Conservation (phyloP, 108 stramenopile species). For the Cyclotella sp. region DNA sequence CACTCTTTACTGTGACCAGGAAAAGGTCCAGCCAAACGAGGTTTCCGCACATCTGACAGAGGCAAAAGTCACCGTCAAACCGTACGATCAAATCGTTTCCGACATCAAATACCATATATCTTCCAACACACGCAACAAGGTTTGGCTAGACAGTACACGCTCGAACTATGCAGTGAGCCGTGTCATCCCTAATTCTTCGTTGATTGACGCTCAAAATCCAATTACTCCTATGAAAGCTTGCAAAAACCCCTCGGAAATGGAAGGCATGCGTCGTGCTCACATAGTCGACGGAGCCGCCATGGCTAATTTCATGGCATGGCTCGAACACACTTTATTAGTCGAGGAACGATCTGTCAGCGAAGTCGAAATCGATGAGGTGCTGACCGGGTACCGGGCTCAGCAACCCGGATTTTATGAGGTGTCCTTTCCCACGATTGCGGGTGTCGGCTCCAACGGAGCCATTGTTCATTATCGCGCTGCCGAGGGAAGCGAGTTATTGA, state of each 20-base stretch:
- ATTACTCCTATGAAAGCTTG: constrained; percentile 92
- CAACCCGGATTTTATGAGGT: constrained; percentile 83
- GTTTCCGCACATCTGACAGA: constrained; percentile 70
- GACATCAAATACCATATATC: constrained; percentile 68
- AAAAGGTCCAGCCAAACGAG: constrained; percentile 62
- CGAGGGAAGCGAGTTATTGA: constrained; percentile 64
- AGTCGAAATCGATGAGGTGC: constrained; percentile 87
- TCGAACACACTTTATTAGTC: constrained; percentile 70
- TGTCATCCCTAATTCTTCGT: constrained; percentile 62
- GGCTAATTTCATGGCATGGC: constrained; percentile 91
- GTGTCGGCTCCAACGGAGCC: constrained; percentile 95
- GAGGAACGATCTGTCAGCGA: constrained; percentile 82
- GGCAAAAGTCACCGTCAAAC: constrained; percentile 56
- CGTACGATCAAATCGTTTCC: constrained; percentile 71
- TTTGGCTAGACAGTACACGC: constrained; percentile 74
- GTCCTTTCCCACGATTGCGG: constrained; percentile 96
- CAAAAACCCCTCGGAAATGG: constrained; percentile 93
- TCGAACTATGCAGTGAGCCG: constrained; percentile 68
- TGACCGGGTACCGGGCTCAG: constrained; percentile 79
- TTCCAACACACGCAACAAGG: constrained; percentile 51
- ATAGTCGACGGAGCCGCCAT: constrained; percentile 96
- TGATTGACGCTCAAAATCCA: constrained; percentile 80
- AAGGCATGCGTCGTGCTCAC: constrained; percentile 93
- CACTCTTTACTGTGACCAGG: constrained; percentile 75
- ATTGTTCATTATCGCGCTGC: constrained; percentile 95